Evolutionary conservation across 2,329 filamentous ascomycete genomes (phyloP).

Genomic region (Rasamsonia emersonii): DNA sequence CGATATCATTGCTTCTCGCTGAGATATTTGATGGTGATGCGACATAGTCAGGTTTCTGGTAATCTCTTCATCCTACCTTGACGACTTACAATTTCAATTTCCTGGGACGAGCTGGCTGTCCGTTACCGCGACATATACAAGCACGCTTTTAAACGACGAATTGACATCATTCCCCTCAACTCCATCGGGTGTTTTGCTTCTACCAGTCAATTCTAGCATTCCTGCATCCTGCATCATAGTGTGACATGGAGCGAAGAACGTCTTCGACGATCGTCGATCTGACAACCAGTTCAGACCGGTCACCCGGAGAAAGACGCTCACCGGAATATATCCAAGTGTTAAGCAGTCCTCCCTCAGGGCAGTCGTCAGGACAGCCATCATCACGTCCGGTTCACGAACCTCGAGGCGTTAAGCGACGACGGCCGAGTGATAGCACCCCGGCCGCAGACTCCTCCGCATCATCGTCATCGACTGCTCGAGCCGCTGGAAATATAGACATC

Average conservation of each 20-base stretch:
- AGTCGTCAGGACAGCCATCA: slow-evolving; percentile 3
- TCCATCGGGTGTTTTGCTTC: too few relatives aligned
- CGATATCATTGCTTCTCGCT: too few relatives aligned
- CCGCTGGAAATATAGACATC: slow-evolving; percentile 5
- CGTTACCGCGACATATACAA: too few relatives aligned
- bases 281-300: neutral
- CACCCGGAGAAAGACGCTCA: neutral
- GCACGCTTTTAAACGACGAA: too few relatives aligned
- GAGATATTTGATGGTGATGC: too few relatives aligned
- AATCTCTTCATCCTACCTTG: too few relatives aligned
- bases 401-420: slow-evolving; percentile 11
- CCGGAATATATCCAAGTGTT: neutral
- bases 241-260: slow-evolving; percentile 1
- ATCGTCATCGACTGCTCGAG: slow-evolving; percentile 6
- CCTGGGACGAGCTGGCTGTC: too few relatives aligned
- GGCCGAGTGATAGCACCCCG: slow-evolving; percentile 6
- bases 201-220: too few relatives aligned
- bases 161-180: too few relatives aligned
- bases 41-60: too few relatives aligned
- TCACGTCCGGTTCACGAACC: slow-evolving; percentile 5
- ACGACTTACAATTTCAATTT: too few relatives aligned
- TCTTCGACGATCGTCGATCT: neutral
- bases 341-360: neutral
- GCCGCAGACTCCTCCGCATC: slow-evolving; percentile 8
- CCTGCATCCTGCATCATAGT: too few relatives aligned